These are phyloP conservation scores for Polygonum maritimum DNA, from an alignment of 148 eudicot genomes.

Conservation along the genomic window DNA sequence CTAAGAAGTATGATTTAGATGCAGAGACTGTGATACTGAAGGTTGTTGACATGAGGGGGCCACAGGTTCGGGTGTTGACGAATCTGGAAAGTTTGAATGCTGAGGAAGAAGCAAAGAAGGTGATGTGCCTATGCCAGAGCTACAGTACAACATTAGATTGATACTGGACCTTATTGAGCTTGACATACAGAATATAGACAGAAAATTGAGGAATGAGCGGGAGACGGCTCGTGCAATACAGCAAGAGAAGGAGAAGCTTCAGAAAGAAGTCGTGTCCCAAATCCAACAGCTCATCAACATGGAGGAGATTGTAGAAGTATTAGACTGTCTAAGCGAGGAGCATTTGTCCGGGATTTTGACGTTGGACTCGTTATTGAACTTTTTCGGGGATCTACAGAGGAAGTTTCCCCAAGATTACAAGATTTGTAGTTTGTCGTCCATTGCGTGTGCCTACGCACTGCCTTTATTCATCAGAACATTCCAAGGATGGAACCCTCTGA, in stretches of 20 bases:
- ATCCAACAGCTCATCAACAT: constrained; percentile 55
- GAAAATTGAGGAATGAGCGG: constrained; percentile 72
- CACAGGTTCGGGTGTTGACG: constrained; percentile 74
- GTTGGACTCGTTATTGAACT: constrained; percentile 49
- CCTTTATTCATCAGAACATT: constrained; percentile 73
- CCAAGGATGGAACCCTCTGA: constrained; percentile 91
- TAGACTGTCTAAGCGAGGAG: constrained; percentile 46
- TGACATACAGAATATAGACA: constrained; percentile 65
- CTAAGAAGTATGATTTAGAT: constrained; percentile 62
- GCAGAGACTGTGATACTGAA: constrained; percentile 50
- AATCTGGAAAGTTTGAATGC: constrained; percentile 81
- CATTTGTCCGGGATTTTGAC: constrained; percentile 48
- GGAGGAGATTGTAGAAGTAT: constrained; percentile 38
- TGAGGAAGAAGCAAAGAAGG: constrained; percentile 63
- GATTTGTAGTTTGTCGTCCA: constrained; percentile 56
- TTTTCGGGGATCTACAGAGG: constrained; percentile 45
- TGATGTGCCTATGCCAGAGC: constrained; percentile 83
- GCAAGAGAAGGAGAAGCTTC: constrained; percentile 71
- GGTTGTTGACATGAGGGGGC: constrained; percentile 91
- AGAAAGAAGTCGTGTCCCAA: constrained; percentile 39
- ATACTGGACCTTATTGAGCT: constrained; percentile 59
- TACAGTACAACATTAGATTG: constrained; percentile 69
- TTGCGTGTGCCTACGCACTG: constrained; percentile 69
- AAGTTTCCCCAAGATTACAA: constrained; percentile 58
- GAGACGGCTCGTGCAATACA: constrained; percentile 62